Conservation (phyloP, 179 eudicot genomes). For the Carnegiea gigantea region DNA sequence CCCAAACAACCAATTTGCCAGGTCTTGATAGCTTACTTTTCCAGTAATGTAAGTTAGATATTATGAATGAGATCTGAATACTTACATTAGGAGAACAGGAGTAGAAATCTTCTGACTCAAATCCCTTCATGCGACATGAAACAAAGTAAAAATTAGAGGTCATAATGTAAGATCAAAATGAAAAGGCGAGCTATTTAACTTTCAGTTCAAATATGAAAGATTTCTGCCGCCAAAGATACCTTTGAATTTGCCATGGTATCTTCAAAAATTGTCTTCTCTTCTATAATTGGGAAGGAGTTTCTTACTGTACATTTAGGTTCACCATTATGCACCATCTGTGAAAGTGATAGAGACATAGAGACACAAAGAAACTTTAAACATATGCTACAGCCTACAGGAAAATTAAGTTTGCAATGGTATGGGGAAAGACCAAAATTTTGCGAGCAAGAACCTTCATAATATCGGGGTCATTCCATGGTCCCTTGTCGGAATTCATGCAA, state of each 20-base stretch:
- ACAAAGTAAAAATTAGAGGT: slow-evolving; percentile 6
- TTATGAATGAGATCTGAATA: not conserved
- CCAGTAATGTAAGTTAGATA: not conserved
- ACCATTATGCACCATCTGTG: slow-evolving; percentile 81
- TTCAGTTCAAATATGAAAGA: not conserved
- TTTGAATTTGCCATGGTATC: slow-evolving; percentile 37
- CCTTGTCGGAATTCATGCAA: slow-evolving; percentile 82
- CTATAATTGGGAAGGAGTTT: slow-evolving; percentile 38
- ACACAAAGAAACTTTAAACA: not conserved
- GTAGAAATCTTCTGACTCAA: slow-evolving; percentile 24
- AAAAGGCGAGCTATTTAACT: not conserved
- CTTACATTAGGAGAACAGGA: slow-evolving; percentile 23
- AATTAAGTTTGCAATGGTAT: not conserved
- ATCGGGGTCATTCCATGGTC: slow-evolving; percentile 90
- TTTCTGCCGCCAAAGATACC: slow-evolving; percentile 23
- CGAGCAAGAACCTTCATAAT: slow-evolving; percentile 59
- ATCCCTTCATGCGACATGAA: slow-evolving; percentile 19
- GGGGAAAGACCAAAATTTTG: not conserved
- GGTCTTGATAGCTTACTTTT: not conserved
- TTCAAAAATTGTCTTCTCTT: slow-evolving; percentile 57
- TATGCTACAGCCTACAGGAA: not conserved
- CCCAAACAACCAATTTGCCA: not conserved
- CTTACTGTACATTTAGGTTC: slow-evolving; percentile 70
- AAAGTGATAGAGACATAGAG: not conserved
- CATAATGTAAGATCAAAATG: not conserved